phyloP scores from a whole-genome alignment of 148 eudicot species.

The Dysphania ambrosioides region DNA sequence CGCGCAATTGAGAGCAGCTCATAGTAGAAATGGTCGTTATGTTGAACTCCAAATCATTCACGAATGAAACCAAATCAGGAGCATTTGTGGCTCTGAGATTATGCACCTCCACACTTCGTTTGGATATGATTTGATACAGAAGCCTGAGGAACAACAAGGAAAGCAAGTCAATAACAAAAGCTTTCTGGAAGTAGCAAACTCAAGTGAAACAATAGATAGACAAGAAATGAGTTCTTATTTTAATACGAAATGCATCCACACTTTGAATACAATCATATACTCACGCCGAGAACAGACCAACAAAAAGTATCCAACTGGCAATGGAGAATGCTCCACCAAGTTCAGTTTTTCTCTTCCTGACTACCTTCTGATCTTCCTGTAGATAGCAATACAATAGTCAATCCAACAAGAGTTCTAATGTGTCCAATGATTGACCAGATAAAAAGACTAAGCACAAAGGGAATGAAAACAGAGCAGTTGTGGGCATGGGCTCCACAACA shows the following conservation, averaged over 20 bases:
- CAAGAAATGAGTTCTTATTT: conserved; percentile 1
- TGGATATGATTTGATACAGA: conserved; percentile 71
- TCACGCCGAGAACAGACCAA: conserved; percentile 87
- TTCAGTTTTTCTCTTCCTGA: conserved; percentile 88
- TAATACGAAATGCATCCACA: conserved; percentile 10
- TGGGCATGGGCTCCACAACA: neutral
- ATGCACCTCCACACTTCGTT: conserved; percentile 80
- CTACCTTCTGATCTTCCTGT: conserved; percentile 83
- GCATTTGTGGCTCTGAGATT: conserved; percentile 77
- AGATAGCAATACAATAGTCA: conserved; percentile 9
- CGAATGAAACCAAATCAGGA: conserved; percentile 68
- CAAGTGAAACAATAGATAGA: neutral
- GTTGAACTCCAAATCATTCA: conserved; percentile 81
- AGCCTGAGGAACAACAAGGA: conserved; percentile 46
- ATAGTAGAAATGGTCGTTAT: conserved; percentile 77
- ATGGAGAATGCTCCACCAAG: conserved; percentile 91
- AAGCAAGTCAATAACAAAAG: conserved; percentile 9
- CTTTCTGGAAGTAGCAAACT: conserved; percentile 1
- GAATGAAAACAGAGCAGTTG: neutral
- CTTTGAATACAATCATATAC: conserved; percentile 30
- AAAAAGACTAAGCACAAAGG: neutral
- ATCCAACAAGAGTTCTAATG: neutral
- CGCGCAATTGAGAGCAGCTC: conserved; percentile 74
- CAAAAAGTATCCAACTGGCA: conserved; percentile 92
- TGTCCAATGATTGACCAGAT: neutral